phyloP scores from a whole-genome alignment of 2,329 filamentous ascomycete species.

The Raffaelea deltoideospora region DNA sequence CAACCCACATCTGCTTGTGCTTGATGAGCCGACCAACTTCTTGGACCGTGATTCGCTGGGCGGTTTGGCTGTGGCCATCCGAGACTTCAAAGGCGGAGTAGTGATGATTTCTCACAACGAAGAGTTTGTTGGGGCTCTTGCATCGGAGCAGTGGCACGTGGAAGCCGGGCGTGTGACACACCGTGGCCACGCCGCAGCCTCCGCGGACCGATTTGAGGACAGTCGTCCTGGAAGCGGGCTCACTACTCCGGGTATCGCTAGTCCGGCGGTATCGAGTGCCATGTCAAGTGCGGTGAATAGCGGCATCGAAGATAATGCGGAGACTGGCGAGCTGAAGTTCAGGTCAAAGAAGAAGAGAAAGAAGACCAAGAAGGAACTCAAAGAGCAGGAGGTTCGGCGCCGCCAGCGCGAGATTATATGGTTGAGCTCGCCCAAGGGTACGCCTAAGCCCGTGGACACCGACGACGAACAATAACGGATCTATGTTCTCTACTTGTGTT shows the following conservation, averaged over 20 bases:
- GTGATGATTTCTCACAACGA: constrained; percentile 99
- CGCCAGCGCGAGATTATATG: constrained; percentile 74
- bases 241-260: constrained; percentile 17
- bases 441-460: constrained; percentile 60
- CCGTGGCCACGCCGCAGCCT: constrained; percentile 61
- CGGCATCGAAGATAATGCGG: constrained; percentile 62
- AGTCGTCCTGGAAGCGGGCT: constrained; percentile 37
- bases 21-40: constrained; percentile 99
- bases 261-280: constrained; percentile 33
- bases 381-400: constrained; percentile 80
- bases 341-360: constrained; percentile 90
- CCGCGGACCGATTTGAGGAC: constrained; percentile 79
- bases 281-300: constrained; percentile 56
- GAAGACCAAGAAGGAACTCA: constrained; percentile 90
- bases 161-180: constrained; percentile 74
- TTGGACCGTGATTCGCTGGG: constrained; percentile 95
- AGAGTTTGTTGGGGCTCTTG: constrained; percentile 91
- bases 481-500: neutral
- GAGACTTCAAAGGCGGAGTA: constrained; percentile 94
- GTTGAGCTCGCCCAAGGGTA: constrained; percentile 77
- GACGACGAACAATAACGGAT: constrained; percentile 71
- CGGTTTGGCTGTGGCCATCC: constrained; percentile 91
- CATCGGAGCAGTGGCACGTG: constrained; percentile 93
- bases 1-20: constrained; percentile 91
- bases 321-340: constrained; percentile 57